Base-by-base conservation (phyloP, 1,139 yeast genomes). In the Geotrichum aggregatum region DNA sequence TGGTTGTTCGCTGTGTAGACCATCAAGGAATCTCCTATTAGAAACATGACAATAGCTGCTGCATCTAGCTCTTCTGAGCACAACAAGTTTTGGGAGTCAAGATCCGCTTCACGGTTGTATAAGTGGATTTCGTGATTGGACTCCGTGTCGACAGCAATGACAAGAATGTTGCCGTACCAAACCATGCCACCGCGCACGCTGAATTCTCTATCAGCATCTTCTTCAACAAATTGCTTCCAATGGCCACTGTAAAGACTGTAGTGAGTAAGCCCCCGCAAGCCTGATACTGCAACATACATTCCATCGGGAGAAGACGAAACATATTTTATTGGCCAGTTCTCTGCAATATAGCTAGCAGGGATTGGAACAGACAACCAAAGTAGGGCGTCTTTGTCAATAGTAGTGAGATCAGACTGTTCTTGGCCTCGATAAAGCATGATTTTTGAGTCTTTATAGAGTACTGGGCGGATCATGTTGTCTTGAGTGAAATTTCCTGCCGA, bases 251-350 rank as follows among this genome's bases (percentile, higher is more conserved):
- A 63, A 8, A 69, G 54, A 35, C 71, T 65, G 54, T 71, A 72
- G 54, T 71, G 72, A 26, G 74, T 70, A 26, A 74, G 60, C 1
- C 77, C 77, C 7, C 68, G 59, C 1, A 64, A 58, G 1, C 77
- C 77, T 0, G 76, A 72, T 10, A 74, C 63, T 0, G 76, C 77
- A 8, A 73, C 63, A 52, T 67, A 72, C 39, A 71, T 56, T n/a
- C 76, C 76, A 47, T 72, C 74, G 4, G 65, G 58, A 8, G 74
- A 70, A 14, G 69, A 57, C 21, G 71, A 61, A 1, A 69, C 70
- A 41, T 65, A 66, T 13, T 65, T 61, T 1, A 74, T 60, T 2
- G 77, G 76, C 73, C 75, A 72, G 56, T 71, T 69, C 39, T 66
- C 70, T 3, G 73, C 67, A 33, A 69, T 61, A 49, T 73, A 73